A percentile compares a stretch with the other conserved stretches of the same genome.
These are phyloP conservation scores for Aspergillus aculeatinus DNA, from an alignment of 2,329 filamentous ascomycete genomes.

Conservation along the genomic window DNA sequence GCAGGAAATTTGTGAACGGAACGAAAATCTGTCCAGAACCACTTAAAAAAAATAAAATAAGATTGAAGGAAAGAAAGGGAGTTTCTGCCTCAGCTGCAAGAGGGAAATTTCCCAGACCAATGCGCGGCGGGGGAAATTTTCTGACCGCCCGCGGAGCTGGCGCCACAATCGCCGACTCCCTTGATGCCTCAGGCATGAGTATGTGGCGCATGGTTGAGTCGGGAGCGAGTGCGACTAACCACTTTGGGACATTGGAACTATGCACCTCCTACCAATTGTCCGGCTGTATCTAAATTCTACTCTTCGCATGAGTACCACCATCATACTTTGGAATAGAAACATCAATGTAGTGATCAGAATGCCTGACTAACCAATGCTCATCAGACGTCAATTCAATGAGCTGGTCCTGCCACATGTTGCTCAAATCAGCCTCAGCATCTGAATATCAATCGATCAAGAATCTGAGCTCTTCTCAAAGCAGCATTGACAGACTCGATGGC, in stretches of 20 bases:
- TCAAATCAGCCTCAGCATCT: no score
- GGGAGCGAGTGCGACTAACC: background rate
- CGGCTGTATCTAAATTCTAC: no score
- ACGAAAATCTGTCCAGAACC: background rate
- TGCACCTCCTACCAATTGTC: background rate
- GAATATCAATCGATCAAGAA: no score
- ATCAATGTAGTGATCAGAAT: no score
- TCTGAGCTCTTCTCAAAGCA: no score
- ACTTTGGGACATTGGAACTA: background rate
- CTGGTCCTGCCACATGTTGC: no score
- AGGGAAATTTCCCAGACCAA: conserved; percentile 3
- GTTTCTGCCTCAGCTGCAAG: background rate
- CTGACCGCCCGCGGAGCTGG: conserved; percentile 20
- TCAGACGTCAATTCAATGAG: no score
- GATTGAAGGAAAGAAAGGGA: background rate
- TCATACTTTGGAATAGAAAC: no score
- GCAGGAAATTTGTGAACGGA: background rate
- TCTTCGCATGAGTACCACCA: no score
- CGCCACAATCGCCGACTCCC: conserved; percentile 5
- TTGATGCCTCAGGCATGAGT: conserved; percentile 10
- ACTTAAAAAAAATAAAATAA: background rate
- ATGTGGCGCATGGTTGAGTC: background rate
- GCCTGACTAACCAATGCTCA: no score
- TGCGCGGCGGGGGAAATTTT: conserved; percentile 23
- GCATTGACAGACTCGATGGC: no score